phyloP scores from a whole-genome alignment of 768 basidiomycete species.

The Neoboletus magnificus region DNA sequence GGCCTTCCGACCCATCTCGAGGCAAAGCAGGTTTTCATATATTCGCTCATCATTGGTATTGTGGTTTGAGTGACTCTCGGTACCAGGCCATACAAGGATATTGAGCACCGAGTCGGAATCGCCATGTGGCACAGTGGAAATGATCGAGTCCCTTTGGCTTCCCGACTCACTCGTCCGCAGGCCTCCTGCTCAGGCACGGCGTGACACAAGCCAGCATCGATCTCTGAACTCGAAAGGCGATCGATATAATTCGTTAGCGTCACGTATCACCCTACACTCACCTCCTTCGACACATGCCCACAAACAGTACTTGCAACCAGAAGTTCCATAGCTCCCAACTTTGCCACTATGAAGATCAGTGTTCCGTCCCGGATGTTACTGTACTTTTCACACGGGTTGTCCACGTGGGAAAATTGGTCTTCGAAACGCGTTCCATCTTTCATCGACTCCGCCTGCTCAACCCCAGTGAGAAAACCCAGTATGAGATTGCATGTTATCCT shows the following conservation, averaged over 20 bases:
- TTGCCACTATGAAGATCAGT: neutral
- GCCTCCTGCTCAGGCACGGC: neutral
- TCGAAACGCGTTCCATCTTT: too few species aligned
- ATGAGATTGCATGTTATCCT: too few species aligned
- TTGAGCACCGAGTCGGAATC: neutral
- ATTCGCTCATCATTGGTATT: neutral
- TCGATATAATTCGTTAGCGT: neutral
- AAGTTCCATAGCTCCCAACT: neutral
- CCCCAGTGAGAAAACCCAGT: too few species aligned
- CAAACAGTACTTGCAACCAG: too few species aligned
- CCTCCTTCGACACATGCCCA: too few species aligned
- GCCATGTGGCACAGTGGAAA: neutral
- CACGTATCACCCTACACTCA: neutral
- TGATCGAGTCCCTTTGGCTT: too few species aligned
- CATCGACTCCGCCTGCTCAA: too few species aligned
- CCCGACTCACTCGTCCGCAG: neutral
- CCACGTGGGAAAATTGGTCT: too few species aligned
- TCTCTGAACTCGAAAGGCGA: neutral
- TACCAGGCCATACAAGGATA: neutral
- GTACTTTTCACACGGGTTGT: too few species aligned
- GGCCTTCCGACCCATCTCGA: neutral
- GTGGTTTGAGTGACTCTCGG: neutral
- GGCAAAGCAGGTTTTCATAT: neutral
- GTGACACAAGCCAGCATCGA: neutral
- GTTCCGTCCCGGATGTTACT: too few species aligned